Base-by-base conservation (phyloP, 2,329 filamentous ascomycete genomes). In the Scytalidium sp. region DNA sequence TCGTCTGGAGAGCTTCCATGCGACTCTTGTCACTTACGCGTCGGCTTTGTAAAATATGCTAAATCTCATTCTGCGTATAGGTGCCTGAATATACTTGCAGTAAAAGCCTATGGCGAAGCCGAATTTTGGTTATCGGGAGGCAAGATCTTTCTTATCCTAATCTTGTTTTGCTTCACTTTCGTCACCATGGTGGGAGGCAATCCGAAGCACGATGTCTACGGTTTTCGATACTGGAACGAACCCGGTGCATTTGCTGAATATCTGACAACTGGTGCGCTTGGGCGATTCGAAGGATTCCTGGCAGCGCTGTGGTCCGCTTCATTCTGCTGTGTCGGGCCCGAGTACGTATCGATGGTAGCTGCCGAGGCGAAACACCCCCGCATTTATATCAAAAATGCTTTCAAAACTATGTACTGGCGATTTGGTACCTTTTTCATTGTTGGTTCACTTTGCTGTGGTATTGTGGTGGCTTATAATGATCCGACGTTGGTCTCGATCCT, bases 151-250 rank as follows among this genome's bases (percentile, higher is more conserved):
- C 52, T 89, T 46, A 83, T 89, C 63, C 68, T 50, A 22, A 59
- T 60, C 47, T 36, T 62, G 11, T 60, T 62, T 27, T 54, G 73
- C 64, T 91, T 87, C 68, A 91, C 88, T n/a, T 87, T 93, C 62
- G 76, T 93, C 57, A 84, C 83, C 44, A 81, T 62, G 60, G 73
- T 90, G 7, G 88, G 88, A 29, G 88, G 86, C 23, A 92, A 92
- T 57, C 88, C 88, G 0, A 64, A 82, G 5, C 71, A 80, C 43
- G 84, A 88, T 58, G 74, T 81, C 2, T 89, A 83, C 60, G 87
- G 87, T 17, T 90, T 90, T 63, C 75, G 85, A 17, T 83, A 84
- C 62, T 88, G 84, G 84, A 75, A 73, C 10, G 59, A 75, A 2
- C 81, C 81, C 0, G 85, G 84, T 4, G 70, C 83, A 1, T 87